These are phyloP conservation scores for Lachnellula arida DNA, from an alignment of 2,329 filamentous ascomycete genomes.

Conservation along the genomic window DNA sequence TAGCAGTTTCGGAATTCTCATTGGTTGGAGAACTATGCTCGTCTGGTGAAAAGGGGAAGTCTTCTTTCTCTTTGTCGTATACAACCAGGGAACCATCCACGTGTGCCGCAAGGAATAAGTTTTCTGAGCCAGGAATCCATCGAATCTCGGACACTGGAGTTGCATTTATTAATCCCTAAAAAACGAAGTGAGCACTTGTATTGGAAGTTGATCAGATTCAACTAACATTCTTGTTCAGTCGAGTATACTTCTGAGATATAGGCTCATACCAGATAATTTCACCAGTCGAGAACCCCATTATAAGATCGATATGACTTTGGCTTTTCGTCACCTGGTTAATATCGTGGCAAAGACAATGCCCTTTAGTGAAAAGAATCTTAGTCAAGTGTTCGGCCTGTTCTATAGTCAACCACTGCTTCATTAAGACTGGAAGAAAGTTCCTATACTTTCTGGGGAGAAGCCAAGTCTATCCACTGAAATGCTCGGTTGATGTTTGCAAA, in stretches of 20 bases:
- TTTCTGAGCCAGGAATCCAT: constrained; percentile 94
- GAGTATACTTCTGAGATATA: constrained; percentile 89
- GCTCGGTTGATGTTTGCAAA: constrained; percentile 96
- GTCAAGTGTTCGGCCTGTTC: constrained; percentile 78
- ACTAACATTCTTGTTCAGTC: constrained; percentile 88
- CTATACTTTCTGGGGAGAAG: constrained; percentile 61
- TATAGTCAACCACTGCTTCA: constrained; percentile 22
- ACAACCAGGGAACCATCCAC: constrained; percentile 88
- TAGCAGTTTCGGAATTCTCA: constrained; percentile 27
- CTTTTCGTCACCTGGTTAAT: constrained; percentile 81
- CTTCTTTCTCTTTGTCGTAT: constrained; percentile 97
- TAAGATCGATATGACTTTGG: constrained; percentile 75
- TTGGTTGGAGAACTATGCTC: constrained; percentile 40
- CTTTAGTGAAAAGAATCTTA: constrained; percentile 95
- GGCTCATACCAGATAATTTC: constrained; percentile 99
- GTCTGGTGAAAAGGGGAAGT: constrained; percentile 72
- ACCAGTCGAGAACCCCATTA: constrained; percentile 93
- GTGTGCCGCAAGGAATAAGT: constrained; percentile 85
- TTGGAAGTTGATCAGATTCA: not conserved
- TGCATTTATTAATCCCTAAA: constrained; percentile 78
- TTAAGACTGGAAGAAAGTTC: not conserved
- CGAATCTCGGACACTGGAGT: constrained; percentile 81
- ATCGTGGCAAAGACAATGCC: constrained; percentile 91
- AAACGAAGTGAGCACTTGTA: constrained; percentile 11
- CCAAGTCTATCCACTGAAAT: constrained; percentile 92